phyloP scores from a whole-genome alignment of 2,329 filamentous ascomycete species.

The Aspergillus jensenii region DNA sequence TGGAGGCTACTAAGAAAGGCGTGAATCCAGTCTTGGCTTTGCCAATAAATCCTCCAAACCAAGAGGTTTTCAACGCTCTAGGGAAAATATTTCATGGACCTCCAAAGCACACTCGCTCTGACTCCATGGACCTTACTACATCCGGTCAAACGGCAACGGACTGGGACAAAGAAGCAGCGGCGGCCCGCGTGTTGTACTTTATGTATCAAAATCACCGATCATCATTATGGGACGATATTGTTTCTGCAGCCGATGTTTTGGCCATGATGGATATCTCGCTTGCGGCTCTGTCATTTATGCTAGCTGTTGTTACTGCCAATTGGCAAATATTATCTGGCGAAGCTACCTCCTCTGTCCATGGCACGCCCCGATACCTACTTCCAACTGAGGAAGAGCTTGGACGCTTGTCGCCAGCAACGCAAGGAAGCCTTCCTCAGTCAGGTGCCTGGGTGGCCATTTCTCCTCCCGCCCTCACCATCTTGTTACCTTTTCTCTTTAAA shows the following conservation, averaged over 20 bases:
- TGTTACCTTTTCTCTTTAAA: slow-evolving; percentile 58
- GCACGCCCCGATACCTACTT: slow-evolving; percentile 32
- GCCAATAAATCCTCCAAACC: slow-evolving; percentile 53
- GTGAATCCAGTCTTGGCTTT: slow-evolving; percentile 50
- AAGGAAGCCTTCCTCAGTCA: slow-evolving; percentile 39
- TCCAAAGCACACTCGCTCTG: slow-evolving; percentile 18
- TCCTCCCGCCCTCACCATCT: slow-evolving; percentile 49
- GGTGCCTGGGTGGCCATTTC: slow-evolving; percentile 55
- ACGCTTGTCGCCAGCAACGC: slow-evolving; percentile 36
- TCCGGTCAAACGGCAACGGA: slow-evolving; percentile 38
- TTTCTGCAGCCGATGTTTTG: slow-evolving; percentile 55
- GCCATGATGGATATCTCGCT: slow-evolving; percentile 59
- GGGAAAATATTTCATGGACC: slow-evolving; percentile 59
- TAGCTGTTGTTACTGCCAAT: slow-evolving; percentile 53
- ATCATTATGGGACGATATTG: slow-evolving; percentile 53
- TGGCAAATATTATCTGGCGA: slow-evolving; percentile 48
- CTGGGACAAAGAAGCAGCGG: slow-evolving; percentile 49
- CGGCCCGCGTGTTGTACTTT: slow-evolving; percentile 56
- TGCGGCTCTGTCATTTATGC: slow-evolving; percentile 54
- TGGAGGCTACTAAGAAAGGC: slow-evolving; percentile 44
- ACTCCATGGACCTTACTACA: slow-evolving; percentile 32
- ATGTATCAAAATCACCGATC: slow-evolving; percentile 54
- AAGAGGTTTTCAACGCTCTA: slow-evolving; percentile 55
- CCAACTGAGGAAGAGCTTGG: slow-evolving; percentile 42
- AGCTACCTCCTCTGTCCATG: slow-evolving; percentile 20